Evolutionary conservation across 2,329 filamentous ascomycete species (phyloP), one percentile per base, ranked within the genome.

Genomic region (Ophiostoma perfectum): DNA sequence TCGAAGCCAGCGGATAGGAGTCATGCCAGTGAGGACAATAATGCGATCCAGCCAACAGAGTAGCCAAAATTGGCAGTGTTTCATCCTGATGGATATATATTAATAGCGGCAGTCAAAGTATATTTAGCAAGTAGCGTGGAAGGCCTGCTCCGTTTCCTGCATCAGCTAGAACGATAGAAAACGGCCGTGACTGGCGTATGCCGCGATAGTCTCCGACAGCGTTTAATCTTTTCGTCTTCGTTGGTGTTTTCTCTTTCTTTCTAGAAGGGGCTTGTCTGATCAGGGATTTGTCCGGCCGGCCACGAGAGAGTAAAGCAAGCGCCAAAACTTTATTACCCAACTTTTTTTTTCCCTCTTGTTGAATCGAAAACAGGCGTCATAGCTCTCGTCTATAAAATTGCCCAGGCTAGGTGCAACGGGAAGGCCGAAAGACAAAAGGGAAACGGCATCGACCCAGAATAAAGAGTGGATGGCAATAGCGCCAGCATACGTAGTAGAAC

Each of bases 41-140:
- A 27, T 27, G 27, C 27, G 27, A 27, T 27, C 27, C 27, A 27
- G 27, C 27, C 27, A 27, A 27, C 47, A 58, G 7, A 12, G 52
- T 58, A 38, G 27, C 55, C 55, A 60, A 27, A 60, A 60, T 60
- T 60, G 55, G 55, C 12, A 38, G 55, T 60, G 55, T 60, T 60
- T 60, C 55, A 60, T 60, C 27, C 4, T 60, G 55, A 60, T 38
- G 55, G 27, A 38, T 60, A 38, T 18, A 38, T 27, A 27, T 39
- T 27, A 7, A 60, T 60, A 60, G 55, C 27, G 55, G 55, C 55
- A 60, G 55, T 60, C 55, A 38, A 58, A 38, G 55, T 60, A 60
- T 60, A 60, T 60, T 60, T 60, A 38, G 27, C 27, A 55, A 7
- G 47, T 14, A 47, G 12, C 14, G 16, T 49, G 27, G 2, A 27